Conservation (phyloP, 78 protist species). For the Isochrysis galbana region DNA sequence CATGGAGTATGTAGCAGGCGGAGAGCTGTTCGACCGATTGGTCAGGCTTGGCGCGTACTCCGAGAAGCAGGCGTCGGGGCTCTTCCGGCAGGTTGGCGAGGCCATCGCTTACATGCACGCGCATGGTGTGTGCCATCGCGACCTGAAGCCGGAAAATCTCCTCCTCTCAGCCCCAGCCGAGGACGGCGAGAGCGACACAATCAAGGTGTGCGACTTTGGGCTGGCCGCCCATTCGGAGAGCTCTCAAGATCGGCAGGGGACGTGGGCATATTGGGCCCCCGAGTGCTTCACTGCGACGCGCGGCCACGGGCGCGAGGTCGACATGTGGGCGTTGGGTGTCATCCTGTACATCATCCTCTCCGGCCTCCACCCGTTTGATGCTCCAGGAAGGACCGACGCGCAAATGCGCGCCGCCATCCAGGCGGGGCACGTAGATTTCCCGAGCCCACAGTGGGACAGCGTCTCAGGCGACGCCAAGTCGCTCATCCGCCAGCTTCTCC, state of each 20-base stretch:
- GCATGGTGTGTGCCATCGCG: neutral
- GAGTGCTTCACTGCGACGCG: neutral
- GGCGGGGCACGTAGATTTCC: neutral
- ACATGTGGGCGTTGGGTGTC: constrained; percentile 52
- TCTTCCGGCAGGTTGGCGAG: neutral
- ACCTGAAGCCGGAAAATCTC: constrained; percentile 26
- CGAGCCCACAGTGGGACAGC: neutral
- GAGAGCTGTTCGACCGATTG: constrained; percentile 1
- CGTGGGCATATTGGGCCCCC: constrained; percentile 51
- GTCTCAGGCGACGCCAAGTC: neutral
- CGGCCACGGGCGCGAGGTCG: constrained; percentile 15
- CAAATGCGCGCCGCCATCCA: neutral
- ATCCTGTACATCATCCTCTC: constrained; percentile 20
- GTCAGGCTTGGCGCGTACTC: neutral
- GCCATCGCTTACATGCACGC: neutral
- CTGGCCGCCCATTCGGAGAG: neutral
- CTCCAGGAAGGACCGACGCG: neutral
- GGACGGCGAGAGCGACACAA: neutral
- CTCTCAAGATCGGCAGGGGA: neutral
- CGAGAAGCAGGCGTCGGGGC: neutral
- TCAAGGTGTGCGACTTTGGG: constrained; percentile 47
- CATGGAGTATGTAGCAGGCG: neutral
- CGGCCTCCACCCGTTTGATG: neutral
- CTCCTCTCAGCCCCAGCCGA: neutral
- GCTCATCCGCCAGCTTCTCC: neutral